Evolutionary conservation across 345 rosid species (phyloP).

Genomic region (Microcos paniculata): DNA sequence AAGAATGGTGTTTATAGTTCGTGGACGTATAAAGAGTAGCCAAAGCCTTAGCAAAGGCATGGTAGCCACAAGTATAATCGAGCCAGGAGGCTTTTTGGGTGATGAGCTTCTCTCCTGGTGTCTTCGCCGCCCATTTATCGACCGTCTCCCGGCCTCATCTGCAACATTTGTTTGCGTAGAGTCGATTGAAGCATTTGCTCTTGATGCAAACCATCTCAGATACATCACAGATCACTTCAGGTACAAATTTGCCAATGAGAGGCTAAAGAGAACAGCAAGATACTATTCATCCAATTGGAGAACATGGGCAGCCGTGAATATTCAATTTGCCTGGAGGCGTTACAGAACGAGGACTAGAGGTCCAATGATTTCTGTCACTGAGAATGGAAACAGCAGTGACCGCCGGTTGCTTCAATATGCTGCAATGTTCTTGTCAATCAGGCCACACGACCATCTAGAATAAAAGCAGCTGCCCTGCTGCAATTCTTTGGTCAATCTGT

Average conservation of each 20-base stretch:
- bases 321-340: slow-evolving; percentile 59
- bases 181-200: slow-evolving; percentile 50
- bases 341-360: slow-evolving; percentile 41
- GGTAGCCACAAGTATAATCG: slow-evolving; percentile 41
- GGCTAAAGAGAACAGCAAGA: slow-evolving; percentile 48
- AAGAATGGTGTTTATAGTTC: slow-evolving; percentile 51
- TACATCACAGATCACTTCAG: slow-evolving; percentile 58
- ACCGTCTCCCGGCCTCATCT: slow-evolving; percentile 55
- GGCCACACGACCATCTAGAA: slow-evolving; percentile 70
- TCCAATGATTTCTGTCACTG: slow-evolving; percentile 21
- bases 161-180: slow-evolving; percentile 51
- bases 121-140: slow-evolving; percentile 53
- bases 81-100: slow-evolving; percentile 59
- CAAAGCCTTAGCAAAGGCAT: slow-evolving; percentile 55
- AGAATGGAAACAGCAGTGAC: slow-evolving; percentile 27
- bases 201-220: slow-evolving; percentile 40
- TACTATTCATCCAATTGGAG: slow-evolving; percentile 70
- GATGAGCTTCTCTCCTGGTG: slow-evolving; percentile 68
- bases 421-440: slow-evolving; percentile 59
- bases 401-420: slow-evolving; percentile 44
- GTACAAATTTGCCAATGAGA: slow-evolving; percentile 50
- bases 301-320: slow-evolving; percentile 65
- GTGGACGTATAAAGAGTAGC: slow-evolving; percentile 39
- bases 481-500: slow-evolving; percentile 11
- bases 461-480: slow-evolving; percentile 9